A percentile compares a stretch with the other conserved stretches of the same genome.
phyloP scores from a whole-genome alignment of 768 basidiomycete species.

The Amylocystis lapponica region DNA sequence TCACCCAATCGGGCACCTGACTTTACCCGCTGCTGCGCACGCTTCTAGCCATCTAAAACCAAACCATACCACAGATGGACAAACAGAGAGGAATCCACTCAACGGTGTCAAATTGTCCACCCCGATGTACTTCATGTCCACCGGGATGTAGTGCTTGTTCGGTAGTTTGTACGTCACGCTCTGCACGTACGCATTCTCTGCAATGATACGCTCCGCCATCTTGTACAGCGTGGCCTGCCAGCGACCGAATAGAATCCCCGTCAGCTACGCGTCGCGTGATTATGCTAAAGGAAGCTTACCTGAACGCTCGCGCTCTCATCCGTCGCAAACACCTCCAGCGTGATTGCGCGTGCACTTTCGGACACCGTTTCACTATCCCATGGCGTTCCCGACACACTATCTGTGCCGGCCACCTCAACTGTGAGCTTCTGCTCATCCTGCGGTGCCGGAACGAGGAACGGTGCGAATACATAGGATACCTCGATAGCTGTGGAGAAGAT shows the following conservation, averaged over 20 bases:
- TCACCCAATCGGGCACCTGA: neutral
- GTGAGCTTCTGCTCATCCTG: slow-evolving; percentile 47
- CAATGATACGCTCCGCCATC: slow-evolving; percentile 73
- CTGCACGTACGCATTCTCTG: slow-evolving; percentile 54
- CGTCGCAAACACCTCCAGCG: slow-evolving; percentile 75
- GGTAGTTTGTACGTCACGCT: slow-evolving; percentile 72
- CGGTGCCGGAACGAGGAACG: slow-evolving; percentile 41
- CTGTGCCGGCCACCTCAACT: slow-evolving; percentile 33
- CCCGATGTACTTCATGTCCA: slow-evolving; percentile 71
- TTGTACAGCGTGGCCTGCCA: slow-evolving; percentile 84
- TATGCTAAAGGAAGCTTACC: slow-evolving; percentile 36
- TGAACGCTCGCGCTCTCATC: slow-evolving; percentile 93
- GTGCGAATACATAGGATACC: slow-evolving; percentile 58
- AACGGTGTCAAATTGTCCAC: slow-evolving; percentile 68
- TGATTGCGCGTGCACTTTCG: slow-evolving; percentile 49
- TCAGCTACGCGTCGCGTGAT: neutral
- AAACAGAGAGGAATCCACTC: slow-evolving; percentile 9
- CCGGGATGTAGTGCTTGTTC: slow-evolving; percentile 93
- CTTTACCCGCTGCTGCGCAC: neutral
- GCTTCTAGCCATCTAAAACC: neutral
- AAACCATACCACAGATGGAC: neutral
- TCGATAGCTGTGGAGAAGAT: slow-evolving; percentile 90
- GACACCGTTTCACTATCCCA: slow-evolving; percentile 57
- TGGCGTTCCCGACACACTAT: slow-evolving; percentile 38
- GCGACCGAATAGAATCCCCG: no score